phyloP scores from a whole-genome alignment of 78 protist species.

The Guillardia theta region DNA sequence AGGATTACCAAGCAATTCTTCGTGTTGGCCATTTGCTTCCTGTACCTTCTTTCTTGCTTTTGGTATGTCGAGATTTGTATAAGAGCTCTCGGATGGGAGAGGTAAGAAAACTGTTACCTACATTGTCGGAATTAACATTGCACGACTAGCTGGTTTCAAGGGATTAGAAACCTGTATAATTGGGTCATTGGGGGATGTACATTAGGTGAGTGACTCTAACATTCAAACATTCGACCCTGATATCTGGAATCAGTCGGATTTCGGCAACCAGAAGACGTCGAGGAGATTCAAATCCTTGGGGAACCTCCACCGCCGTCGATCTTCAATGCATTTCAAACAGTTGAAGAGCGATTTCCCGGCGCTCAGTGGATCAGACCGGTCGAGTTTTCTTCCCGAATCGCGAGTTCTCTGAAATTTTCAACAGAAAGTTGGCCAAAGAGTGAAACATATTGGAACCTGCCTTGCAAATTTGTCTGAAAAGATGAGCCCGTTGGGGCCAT shows the following conservation, averaged over 20 bases:
- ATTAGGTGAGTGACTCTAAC: not conserved
- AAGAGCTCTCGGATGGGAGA: not conserved
- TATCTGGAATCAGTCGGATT: not conserved
- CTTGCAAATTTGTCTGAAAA: not conserved
- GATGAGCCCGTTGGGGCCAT: not conserved
- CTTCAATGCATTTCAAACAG: not conserved
- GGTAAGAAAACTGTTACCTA: not conserved
- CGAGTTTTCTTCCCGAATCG: not conserved
- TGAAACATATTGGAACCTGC: not conserved
- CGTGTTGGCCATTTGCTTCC: not conserved
- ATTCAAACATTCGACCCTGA: not conserved
- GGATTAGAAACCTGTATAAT: not conserved
- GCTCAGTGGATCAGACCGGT: not conserved
- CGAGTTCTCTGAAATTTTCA: not conserved
- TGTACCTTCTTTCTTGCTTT: not conserved
- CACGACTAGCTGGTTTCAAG: not conserved
- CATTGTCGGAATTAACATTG: not conserved
- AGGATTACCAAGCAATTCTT: not conserved
- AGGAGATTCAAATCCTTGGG: not conserved
- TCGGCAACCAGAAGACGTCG: not conserved
- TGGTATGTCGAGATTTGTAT: not conserved
- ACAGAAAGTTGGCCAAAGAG: not conserved
- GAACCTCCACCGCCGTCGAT: too few species aligned
- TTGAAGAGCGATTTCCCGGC: not conserved
- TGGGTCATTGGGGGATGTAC: not conserved